Evolutionary conservation across 768 basidiomycete genomes (phyloP).

Genomic region (Lactarius tabidus): DNA sequence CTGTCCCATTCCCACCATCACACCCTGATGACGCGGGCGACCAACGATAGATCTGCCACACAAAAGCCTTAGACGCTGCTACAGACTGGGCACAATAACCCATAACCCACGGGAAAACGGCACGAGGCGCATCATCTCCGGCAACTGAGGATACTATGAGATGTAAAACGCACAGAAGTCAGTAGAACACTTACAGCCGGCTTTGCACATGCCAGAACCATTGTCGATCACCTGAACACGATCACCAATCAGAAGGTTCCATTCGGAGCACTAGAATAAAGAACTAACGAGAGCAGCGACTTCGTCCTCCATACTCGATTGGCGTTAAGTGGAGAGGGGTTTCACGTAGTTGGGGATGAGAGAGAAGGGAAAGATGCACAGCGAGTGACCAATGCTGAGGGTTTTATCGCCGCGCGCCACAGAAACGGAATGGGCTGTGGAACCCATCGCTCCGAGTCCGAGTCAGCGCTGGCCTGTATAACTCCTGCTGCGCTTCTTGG

Average conservation of each 20-base stretch:
- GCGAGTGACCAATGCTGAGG: too few species aligned
- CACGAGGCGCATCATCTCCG: slow-evolving; percentile 88
- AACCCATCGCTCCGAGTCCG: background rate
- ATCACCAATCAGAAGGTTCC: background rate
- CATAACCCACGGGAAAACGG: slow-evolving; percentile 84
- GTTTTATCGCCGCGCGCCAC: too few species aligned
- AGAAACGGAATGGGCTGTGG: background rate
- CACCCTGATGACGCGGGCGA: slow-evolving; percentile 90
- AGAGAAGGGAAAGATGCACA: background rate
- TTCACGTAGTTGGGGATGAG: background rate
- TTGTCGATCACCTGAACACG: slow-evolving; percentile 73
- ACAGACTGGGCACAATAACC: background rate
- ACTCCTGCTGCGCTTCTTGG: slow-evolving; percentile 14
- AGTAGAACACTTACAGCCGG: slow-evolving; percentile 72
- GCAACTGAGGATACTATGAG: slow-evolving; percentile 80
- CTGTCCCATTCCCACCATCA: slow-evolving; percentile 96
- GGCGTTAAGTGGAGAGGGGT: slow-evolving; percentile 14
- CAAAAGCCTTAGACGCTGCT: slow-evolving; percentile 6
- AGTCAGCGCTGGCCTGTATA: background rate
- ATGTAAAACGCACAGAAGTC: slow-evolving; percentile 36
- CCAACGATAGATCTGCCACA: slow-evolving; percentile 79
- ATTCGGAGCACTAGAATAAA: background rate
- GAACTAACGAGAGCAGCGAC: slow-evolving; percentile 50
- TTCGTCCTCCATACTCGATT: slow-evolving; percentile 56
- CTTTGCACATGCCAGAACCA: slow-evolving; percentile 99